phyloP scores from a whole-genome alignment of 805 yeast genomes.

The Metschnikowia anglica region DNA sequence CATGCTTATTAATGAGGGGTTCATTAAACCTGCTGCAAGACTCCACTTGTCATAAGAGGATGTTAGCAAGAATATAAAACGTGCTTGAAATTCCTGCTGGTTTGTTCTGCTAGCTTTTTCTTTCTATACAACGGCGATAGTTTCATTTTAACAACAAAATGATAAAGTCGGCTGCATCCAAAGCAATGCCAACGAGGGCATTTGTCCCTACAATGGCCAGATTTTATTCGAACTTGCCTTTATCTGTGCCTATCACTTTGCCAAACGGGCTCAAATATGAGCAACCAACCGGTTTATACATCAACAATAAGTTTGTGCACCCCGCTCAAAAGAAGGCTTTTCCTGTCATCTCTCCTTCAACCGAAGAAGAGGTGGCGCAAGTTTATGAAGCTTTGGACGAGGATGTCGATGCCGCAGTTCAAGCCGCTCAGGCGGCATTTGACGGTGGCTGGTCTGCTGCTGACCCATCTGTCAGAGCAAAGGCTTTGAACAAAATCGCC shows the following conservation, averaged over 20 bases:
- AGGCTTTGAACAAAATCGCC: slow-evolving; percentile 67
- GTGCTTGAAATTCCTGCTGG: background rate
- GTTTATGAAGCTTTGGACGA: slow-evolving; percentile 74
- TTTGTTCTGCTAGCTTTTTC: background rate
- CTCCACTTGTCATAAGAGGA: background rate
- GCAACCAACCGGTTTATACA: slow-evolving; percentile 88
- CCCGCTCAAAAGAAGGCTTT: slow-evolving; percentile 59
- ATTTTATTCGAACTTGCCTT: slow-evolving; percentile 31
- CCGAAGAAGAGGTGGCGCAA: slow-evolving; percentile 66
- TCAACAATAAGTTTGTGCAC: slow-evolving; percentile 75
- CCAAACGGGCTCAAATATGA: slow-evolving; percentile 73
- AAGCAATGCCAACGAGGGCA: slow-evolving; percentile 7
- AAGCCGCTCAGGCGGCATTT: slow-evolving; percentile 80
- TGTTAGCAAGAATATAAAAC: background rate
- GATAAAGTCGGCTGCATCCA: slow-evolving; percentile 7
- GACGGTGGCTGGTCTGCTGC: slow-evolving; percentile 62
- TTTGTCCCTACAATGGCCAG: slow-evolving; percentile 7
- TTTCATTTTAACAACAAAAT: background rate
- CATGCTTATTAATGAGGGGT: slow-evolving; percentile 8
- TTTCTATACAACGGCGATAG: background rate
- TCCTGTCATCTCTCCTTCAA: slow-evolving; percentile 63
- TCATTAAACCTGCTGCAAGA: background rate
- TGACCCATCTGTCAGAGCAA: slow-evolving; percentile 69
- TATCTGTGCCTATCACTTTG: slow-evolving; percentile 48
- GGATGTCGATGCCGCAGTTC: slow-evolving; percentile 83